Evolutionary conservation across 352 stramenopile species (phyloP).

Genomic region (Globisporangium spinosum): DNA sequence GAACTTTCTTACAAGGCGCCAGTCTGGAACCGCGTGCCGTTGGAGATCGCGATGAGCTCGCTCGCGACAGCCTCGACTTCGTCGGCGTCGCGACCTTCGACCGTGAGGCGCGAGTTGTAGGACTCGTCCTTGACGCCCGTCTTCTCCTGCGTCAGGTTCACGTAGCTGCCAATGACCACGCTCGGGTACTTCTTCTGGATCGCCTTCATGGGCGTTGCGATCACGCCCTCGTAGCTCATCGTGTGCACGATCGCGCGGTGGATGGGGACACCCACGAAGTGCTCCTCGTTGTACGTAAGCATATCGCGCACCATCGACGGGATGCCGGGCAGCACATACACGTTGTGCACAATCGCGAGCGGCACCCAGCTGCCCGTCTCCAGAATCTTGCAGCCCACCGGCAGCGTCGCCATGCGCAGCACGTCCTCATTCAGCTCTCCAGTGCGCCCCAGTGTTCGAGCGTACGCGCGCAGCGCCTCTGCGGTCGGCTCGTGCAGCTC

Average conservation of each 20-base stretch:
- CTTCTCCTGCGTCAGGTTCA: constrained; percentile 72
- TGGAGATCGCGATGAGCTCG: constrained; percentile 27
- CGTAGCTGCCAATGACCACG: constrained; percentile 81
- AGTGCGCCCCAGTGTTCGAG: constrained; percentile 26
- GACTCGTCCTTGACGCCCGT: constrained; percentile 41
- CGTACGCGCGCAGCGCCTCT: constrained; percentile 43
- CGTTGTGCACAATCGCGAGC: constrained; percentile 72
- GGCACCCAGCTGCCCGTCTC: constrained; percentile 64
- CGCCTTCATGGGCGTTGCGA: constrained; percentile 58
- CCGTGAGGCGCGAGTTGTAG: constrained; percentile 67
- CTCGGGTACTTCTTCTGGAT: constrained; percentile 63
- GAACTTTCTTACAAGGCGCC: constrained; percentile 26
- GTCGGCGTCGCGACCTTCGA: constrained; percentile 50
- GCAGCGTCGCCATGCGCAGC: constrained; percentile 72
- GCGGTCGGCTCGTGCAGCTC: constrained; percentile 67
- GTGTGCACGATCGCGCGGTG: constrained; percentile 70
- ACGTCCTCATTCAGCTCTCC: constrained; percentile 58
- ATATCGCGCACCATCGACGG: constrained; percentile 78
- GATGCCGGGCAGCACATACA: constrained; percentile 84
- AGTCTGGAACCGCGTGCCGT: constrained; percentile 24
- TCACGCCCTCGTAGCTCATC: constrained; percentile 57
- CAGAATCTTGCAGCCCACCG: constrained; percentile 50
- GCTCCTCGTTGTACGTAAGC: constrained; percentile 73
- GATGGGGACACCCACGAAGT: constrained; percentile 77
- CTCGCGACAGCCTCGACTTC: constrained; percentile 56